phyloP scores from a whole-genome alignment of 2,329 filamentous ascomycete species.

The Colletotrichum camelliae region DNA sequence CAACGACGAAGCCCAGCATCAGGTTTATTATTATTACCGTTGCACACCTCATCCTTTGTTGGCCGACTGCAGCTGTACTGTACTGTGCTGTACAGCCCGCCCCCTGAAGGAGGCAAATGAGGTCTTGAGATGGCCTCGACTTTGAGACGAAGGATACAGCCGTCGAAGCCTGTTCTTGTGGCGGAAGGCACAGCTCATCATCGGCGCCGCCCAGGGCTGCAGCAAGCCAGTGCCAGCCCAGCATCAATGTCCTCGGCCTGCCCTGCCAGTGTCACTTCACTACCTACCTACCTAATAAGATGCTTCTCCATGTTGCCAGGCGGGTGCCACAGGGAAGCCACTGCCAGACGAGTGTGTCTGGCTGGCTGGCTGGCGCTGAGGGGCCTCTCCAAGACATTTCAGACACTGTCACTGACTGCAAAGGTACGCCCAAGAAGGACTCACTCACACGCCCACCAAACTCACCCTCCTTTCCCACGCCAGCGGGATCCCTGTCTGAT shows the following conservation, averaged over 20 bases:
- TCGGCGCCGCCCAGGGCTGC: background rate
- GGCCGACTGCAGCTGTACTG: background rate
- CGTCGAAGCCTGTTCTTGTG: background rate
- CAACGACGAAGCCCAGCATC: background rate
- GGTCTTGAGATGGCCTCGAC: background rate
- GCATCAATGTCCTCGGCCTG: background rate
- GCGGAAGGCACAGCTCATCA: background rate
- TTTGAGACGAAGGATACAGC: background rate
- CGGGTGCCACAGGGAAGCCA: background rate
- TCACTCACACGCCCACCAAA: background rate
- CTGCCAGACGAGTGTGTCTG: background rate
- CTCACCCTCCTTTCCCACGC: conserved; percentile 13
- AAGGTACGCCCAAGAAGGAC: background rate
- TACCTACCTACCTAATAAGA: no score
- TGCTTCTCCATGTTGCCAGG: background rate
- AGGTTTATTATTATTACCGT: conserved; percentile 3
- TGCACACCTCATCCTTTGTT: background rate
- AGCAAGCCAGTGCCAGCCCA: background rate
- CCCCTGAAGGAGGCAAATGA: conserved; percentile 11
- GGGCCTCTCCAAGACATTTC: background rate
- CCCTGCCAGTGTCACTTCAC: background rate
- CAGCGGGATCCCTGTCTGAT: conserved; percentile 17
- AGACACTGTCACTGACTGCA: background rate
- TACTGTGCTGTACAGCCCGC: background rate
- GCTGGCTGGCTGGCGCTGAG: background rate